Percentiles rank a stretch among this genome's conserved stretches.
Conservation (phyloP, 2,329 filamentous ascomycete species). For the Colletotrichum karsti region DNA sequence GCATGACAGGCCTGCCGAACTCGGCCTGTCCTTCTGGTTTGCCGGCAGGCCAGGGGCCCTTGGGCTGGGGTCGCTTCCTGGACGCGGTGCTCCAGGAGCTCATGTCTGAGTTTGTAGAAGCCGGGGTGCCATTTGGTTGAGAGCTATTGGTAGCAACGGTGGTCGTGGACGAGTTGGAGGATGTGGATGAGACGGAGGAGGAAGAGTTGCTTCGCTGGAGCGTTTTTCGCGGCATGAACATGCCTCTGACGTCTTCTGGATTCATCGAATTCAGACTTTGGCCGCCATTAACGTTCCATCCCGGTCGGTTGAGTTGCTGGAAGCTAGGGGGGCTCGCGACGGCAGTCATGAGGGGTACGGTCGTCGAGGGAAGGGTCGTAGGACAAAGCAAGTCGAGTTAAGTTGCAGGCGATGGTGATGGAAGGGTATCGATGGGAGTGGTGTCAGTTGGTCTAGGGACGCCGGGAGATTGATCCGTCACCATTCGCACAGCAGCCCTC, state of each 20-base stretch:
- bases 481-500: constrained; percentile 21
- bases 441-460: constrained; percentile 9
- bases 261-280: constrained; percentile 72
- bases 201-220: constrained; percentile 90
- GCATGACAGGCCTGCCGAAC: constrained; percentile 54
- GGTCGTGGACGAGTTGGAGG: constrained; percentile 67
- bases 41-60: constrained; percentile 57
- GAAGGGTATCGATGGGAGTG: constrained; percentile 33
- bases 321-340: constrained; percentile 73
- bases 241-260: constrained; percentile 84
- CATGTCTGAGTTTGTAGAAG: constrained; percentile 55
- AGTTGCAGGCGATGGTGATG: constrained; percentile 23
- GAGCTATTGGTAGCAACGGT: constrained; percentile 70
- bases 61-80: constrained; percentile 61
- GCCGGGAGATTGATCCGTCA: constrained; percentile 10
- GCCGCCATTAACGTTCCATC: constrained; percentile 70
- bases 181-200: constrained; percentile 79
- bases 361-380: constrained; percentile 24
- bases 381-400: constrained; percentile 24
- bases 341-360: constrained; percentile 67
- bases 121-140: constrained; percentile 68
- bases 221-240: constrained; percentile 90
- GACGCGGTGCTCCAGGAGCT: constrained; percentile 58
- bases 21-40: constrained; percentile 59
- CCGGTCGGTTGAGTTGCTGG: constrained; percentile 69